Conservation (phyloP, 208 protist species). For the Leishmania braziliensis region DNA sequence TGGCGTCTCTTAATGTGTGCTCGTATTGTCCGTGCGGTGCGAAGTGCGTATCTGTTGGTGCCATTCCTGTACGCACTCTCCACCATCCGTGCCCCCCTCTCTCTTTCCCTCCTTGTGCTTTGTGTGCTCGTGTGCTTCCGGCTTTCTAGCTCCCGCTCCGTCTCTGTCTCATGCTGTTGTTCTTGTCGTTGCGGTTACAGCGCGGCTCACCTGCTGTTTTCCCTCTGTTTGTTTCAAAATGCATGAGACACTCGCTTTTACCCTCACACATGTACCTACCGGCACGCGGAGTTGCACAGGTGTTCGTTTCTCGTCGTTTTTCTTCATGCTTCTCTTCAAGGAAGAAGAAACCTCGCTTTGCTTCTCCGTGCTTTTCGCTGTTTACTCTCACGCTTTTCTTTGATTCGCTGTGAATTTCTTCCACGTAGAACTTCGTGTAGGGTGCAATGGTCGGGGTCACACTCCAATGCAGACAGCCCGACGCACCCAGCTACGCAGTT, state of each 20-base stretch:
- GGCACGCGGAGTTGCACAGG: neutral
- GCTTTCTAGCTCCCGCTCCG: neutral
- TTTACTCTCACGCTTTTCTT: slow-evolving; percentile 15
- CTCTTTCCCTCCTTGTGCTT: no score
- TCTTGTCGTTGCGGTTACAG: neutral
- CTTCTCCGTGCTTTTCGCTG: neutral
- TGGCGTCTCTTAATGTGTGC: neutral
- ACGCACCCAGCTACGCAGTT: neutral
- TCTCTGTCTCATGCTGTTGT: neutral
- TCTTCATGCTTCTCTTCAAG: neutral
- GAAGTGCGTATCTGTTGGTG: neutral
- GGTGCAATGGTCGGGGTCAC: neutral
- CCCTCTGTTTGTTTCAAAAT: neutral
- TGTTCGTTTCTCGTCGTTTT: neutral
- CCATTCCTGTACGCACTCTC: neutral
- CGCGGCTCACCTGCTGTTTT: neutral
- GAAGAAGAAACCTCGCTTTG: neutral
- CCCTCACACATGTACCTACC: neutral
- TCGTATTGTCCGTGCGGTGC: neutral
- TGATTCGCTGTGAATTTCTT: slow-evolving; percentile 13
- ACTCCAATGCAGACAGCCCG: neutral
- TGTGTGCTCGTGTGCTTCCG: neutral
- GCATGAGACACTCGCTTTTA: neutral
- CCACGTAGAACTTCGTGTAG: neutral
- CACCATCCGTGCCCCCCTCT: neutral